Conservation (phyloP, 768 basidiomycete species). For the Termitomyces sp. region DNA sequence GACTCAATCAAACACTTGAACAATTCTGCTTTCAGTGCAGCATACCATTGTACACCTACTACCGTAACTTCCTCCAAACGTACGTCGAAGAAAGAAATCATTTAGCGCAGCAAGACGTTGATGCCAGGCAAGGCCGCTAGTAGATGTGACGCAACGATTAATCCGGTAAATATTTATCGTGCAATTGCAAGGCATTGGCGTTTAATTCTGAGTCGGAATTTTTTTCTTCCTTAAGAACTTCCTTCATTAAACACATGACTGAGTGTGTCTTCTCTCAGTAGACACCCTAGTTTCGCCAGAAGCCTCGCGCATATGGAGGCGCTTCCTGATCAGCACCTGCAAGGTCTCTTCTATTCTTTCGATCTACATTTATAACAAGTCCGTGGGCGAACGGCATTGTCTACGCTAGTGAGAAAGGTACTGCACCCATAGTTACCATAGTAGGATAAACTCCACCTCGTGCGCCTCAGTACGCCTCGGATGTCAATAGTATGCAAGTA, state of each 20-base stretch:
- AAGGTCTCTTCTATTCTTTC: constrained; percentile 4
- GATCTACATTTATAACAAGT: background rate
- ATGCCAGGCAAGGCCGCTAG: background rate
- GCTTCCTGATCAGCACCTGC: constrained; percentile 14
- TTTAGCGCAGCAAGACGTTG: too few species aligned
- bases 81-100: background rate
- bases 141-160: background rate
- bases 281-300: background rate
- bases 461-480: background rate
- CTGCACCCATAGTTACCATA: background rate
- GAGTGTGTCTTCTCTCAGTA: constrained; percentile 2
- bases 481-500: background rate
- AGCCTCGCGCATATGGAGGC: background rate
- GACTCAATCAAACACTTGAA: too few species aligned
- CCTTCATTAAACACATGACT: background rate
- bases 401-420: background rate
- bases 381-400: constrained; percentile 3
- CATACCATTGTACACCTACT: background rate
- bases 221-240: background rate
- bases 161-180: background rate
- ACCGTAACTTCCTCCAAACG: background rate
- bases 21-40: too few species aligned
- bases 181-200: background rate
- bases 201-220: background rate
- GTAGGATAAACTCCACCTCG: background rate